Evolutionary conservation across 2,329 filamentous ascomycete genomes (phyloP), one percentile per base, ranked within the genome.

Genomic region (Chaetomium sp.): DNA sequence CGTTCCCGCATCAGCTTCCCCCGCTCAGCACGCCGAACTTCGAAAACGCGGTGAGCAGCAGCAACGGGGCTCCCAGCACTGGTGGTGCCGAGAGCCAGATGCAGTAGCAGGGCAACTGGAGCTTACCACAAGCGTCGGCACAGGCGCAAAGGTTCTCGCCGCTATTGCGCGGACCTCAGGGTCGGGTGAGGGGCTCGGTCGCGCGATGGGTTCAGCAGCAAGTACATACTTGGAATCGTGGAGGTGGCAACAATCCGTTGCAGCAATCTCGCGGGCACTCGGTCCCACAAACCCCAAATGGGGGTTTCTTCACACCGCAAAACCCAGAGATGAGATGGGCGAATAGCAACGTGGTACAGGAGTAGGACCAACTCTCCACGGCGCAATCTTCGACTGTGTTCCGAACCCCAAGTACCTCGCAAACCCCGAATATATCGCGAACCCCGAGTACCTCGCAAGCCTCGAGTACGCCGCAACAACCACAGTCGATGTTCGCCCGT

Each of bases 1-100:
- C 65, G 2, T 67, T 58, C 49, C 55, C 67, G 19, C 67, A 67
- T 19, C 67, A 65, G 31, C 65, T 63, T 23, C 63, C 63, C n/a
- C 53, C 63, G 29, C 55, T 65, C 25, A 47, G 65, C 38, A 2
- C 50, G 56, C 23, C 33, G 13, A 42, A 12, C 25, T 58, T 63
- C 33, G 55, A 57, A 27, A 42, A 12, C 27, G 9, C 54, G 4
- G n/a, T 49, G 7, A 42, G 42, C 60, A 42, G 19, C 25, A 42
- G 55, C 50, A 47, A n/a, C 42, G 42, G 23, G 5, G 42, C 7
- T 25, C 21, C 51, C 23, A 35, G 16, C 25, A 21, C 54, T 16
- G 33, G 51, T 13, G 63, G 53, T 29, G 19, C 57, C 2, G 49
- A 58, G n/a, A 29, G 38, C 64, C 59, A 58, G 56, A 51, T 59